Evolutionary conservation across 768 basidiomycete genomes (phyloP).

Genomic region (Leccinum truebloodii): DNA sequence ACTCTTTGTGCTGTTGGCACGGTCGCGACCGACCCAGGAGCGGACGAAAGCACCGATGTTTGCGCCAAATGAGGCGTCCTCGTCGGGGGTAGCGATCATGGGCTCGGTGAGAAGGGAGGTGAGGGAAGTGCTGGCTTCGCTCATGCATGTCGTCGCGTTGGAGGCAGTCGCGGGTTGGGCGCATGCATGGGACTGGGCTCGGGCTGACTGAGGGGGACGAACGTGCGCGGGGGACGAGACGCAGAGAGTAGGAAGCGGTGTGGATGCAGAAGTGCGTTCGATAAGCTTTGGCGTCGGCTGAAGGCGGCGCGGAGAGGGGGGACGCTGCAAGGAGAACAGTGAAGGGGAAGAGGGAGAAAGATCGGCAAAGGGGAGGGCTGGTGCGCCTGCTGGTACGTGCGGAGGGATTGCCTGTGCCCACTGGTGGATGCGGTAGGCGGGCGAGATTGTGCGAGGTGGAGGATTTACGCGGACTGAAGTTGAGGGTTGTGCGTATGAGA

Average conservation of each 20-base stretch:
- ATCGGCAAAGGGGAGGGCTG: conserved; percentile 30
- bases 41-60: conserved; percentile 45
- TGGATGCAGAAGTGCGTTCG: conserved; percentile 32
- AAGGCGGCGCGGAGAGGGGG: conserved; percentile 26
- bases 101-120: conserved; percentile 49
- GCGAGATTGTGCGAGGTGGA: not conserved
- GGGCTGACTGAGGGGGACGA: conserved; percentile 28
- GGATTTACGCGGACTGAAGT: conserved; percentile 18
- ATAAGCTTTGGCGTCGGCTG: conserved; percentile 38
- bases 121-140: conserved; percentile 50
- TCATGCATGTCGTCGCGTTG: conserved; percentile 35
- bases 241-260: conserved; percentile 48
- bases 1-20: conserved; percentile 24
- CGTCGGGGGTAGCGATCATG: conserved; percentile 42
- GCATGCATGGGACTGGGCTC: conserved; percentile 37
- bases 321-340: conserved; percentile 6
- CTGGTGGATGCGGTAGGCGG: conserved; percentile 23
- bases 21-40: conserved; percentile 29
- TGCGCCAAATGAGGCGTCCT: conserved; percentile 44
- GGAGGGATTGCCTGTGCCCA: conserved; percentile 36
- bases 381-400: conserved; percentile 33
- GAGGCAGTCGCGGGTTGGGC: conserved; percentile 36
- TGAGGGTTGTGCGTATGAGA: conserved; percentile 39
- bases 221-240: conserved; percentile 44
- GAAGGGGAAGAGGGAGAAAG: conserved; percentile 5